phyloP scores from a whole-genome alignment of 352 stramenopile species.

The Phytophthora sp. region DNA sequence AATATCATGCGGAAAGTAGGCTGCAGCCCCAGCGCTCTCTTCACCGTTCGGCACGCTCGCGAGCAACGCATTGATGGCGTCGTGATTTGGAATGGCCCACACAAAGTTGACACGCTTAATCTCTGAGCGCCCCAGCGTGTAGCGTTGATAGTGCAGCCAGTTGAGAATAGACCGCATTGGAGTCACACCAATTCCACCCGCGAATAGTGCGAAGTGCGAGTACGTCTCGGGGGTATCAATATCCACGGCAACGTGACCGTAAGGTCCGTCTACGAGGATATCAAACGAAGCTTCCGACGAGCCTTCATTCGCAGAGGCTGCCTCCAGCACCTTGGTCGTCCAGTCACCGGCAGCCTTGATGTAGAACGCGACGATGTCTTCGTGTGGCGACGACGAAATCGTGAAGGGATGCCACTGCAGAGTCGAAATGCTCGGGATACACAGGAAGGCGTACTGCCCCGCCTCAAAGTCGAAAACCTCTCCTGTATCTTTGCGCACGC shows the following conservation, averaged over 20 bases:
- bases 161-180: slow-evolving; percentile 43
- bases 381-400: slow-evolving; percentile 66
- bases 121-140: slow-evolving; percentile 6
- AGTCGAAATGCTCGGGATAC: slow-evolving; percentile 60
- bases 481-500: slow-evolving; percentile 29
- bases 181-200: slow-evolving; percentile 51
- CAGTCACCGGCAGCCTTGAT: slow-evolving; percentile 59
- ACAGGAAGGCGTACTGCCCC: slow-evolving; percentile 77
- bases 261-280: slow-evolving; percentile 49
- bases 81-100: slow-evolving; percentile 40
- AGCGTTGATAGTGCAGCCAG: slow-evolving; percentile 29
- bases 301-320: background rate
- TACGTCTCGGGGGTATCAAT: slow-evolving; percentile 39
- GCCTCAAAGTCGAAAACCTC: slow-evolving; percentile 36
- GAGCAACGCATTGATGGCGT: slow-evolving; percentile 29
- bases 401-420: slow-evolving; percentile 89
- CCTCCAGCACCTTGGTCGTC: slow-evolving; percentile 43
- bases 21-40: background rate
- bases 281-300: slow-evolving; percentile 11
- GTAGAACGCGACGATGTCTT: slow-evolving; percentile 59
- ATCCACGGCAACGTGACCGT: slow-evolving; percentile 33
- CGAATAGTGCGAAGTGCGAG: slow-evolving; percentile 49
- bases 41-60: background rate
- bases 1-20: slow-evolving; percentile 10
- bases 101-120: slow-evolving; percentile 45